Conservation (phyloP, 2,329 filamentous ascomycete genomes). For the Scedosporium minutisporum region DNA sequence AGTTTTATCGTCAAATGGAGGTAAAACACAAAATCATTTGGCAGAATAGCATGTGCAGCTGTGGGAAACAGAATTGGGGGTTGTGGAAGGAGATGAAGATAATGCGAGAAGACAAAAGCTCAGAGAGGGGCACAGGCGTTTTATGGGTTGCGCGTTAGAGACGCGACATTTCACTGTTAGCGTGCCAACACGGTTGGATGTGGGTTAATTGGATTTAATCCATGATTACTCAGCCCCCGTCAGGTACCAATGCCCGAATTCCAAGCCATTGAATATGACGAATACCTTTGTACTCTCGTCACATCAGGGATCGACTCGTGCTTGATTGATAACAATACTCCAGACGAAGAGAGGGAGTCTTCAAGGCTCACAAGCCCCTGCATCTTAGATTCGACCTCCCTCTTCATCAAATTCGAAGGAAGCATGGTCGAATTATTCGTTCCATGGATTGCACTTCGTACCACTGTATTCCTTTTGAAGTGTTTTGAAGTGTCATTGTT, state of each 20-base stretch:
- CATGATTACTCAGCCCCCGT: neutral
- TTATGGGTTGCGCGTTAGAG: conserved; percentile 3
- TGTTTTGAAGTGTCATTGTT: too few species aligned
- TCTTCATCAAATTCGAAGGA: too few species aligned
- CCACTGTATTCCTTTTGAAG: too few species aligned
- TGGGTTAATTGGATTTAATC: neutral
- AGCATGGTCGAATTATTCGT: too few species aligned
- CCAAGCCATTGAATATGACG: neutral
- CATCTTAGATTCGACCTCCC: too few species aligned
- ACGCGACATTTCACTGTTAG: conserved; percentile 3
- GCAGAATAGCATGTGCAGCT: neutral
- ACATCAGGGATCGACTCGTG: too few species aligned
- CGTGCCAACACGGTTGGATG: neutral
- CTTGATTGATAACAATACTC: too few species aligned
- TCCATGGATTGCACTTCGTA: too few species aligned
- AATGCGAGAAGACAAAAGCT: conserved; percentile 10
- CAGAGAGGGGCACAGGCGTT: neutral
- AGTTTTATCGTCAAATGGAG: neutral
- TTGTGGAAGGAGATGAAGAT: conserved; percentile 13
- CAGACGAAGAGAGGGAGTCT: too few species aligned
- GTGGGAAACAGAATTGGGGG: conserved; percentile 6
- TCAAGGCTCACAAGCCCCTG: too few species aligned
- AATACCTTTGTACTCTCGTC: too few species aligned
- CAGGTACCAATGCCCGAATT: neutral
- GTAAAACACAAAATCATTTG: neutral